A percentile compares a stretch with the other conserved stretches of the same genome.
phyloP scores from a whole-genome alignment of 1,284 basidiomycete genomes.

The Kwoniella shivajii region DNA sequence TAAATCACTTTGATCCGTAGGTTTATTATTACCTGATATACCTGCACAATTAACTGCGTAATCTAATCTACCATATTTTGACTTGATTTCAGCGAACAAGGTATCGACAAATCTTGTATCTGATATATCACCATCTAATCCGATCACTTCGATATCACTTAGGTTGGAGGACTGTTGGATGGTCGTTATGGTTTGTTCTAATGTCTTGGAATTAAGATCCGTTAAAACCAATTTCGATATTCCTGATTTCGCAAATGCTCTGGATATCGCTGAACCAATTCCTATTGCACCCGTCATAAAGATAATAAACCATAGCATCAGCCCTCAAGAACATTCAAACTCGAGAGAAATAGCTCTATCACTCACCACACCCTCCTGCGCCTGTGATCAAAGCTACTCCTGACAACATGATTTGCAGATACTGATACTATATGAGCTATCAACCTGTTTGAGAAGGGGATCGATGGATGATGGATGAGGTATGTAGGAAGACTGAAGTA shows the following conservation, averaged over 20 bases:
- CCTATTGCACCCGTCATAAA: too few species aligned
- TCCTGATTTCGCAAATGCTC: conserved; percentile 25
- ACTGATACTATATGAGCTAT: too few species aligned
- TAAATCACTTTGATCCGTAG: conserved; percentile 8
- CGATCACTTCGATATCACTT: conserved; percentile 5
- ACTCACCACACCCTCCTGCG: conserved; percentile 31
- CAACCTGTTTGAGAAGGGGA: not conserved
- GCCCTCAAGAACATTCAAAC: too few species aligned
- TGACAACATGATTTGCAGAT: too few species aligned
- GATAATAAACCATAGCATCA: not conserved
- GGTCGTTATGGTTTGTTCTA: conserved; percentile 14
- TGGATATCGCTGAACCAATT: conserved; percentile 29
- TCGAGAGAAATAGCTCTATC: too few species aligned
- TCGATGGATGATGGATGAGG: too few species aligned
- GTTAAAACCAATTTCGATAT: conserved; percentile 24
- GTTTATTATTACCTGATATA: conserved; percentile 21
- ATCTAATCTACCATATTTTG: conserved; percentile 36
- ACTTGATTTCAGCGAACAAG: conserved; percentile 19
- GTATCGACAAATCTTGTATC: conserved; percentile 16
- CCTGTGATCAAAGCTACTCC: conserved; percentile 31
- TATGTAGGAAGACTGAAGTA: too few species aligned
- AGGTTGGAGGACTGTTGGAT: not conserved
- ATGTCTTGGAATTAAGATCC: conserved; percentile 23
- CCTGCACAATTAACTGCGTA: conserved; percentile 44
- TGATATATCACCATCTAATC: conserved; percentile 24